Base-by-base conservation (phyloP, 2,329 filamentous ascomycete genomes). In the Elsinoe batatas region DNA sequence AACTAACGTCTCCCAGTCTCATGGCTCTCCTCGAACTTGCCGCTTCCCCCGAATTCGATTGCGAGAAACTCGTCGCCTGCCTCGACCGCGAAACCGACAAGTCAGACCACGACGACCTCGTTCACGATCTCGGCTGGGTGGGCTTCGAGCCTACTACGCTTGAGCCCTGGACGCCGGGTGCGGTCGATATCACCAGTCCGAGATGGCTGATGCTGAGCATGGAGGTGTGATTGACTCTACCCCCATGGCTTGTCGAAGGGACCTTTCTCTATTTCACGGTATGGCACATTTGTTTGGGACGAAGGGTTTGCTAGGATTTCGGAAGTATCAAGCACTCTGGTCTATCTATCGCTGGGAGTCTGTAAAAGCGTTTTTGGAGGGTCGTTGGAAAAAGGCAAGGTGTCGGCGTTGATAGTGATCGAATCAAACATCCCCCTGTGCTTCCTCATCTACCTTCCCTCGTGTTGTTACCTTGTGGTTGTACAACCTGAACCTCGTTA, bases 1-100 rank as follows among this genome's bases (percentile, higher is more conserved):
- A 65, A 56, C 12, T 30, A 15, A 12, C 30, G 5, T 10, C 42
- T 8, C 12, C 46, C 64, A 91, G 87, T 66, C 80, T 96, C 53
- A 90, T 95, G 77, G 88, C 88, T 60, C 79, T 95, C 57, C 91
- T 95, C 64, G 91, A 95, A 74, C 80, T 96, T 58, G 88, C 88
- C 64, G 84, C 87, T 64, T 79, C 81, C 58, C 81, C 87, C 38
- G 68, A 71, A 57, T 80, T 95, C 67, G 81, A 77, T 64, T 95
- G 90, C 72, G 79, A 81, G 56, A 81, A 86, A 66, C 80, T 95
- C 59, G 82, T 94, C 60, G 82, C 90, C 64, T 91, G 88, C 71
- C 78, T 95, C 60, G 88, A 91, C 69, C 86, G 89, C 60, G 75
- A 76, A 44, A 81, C 85, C 60, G 46, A 43, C 44, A 71, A 77